phyloP scores from a whole-genome alignment of 176 grass and related monocot genomes.

The Rhynchospora pubera region DNA sequence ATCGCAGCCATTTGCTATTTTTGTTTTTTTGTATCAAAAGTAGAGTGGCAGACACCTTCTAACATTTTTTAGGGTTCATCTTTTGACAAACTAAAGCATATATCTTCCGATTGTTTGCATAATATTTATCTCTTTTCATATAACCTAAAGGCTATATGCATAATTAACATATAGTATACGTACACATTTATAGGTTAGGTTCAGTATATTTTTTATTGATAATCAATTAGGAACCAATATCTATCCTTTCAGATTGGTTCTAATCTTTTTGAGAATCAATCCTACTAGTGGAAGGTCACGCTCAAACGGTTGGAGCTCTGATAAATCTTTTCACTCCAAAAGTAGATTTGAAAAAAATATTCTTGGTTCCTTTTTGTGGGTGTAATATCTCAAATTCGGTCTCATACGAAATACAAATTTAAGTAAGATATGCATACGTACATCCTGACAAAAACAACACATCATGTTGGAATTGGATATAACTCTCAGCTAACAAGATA shows the following conservation, averaged over 20 bases:
- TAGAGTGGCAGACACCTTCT: not conserved
- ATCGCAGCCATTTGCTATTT: not conserved
- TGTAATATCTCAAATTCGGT: not conserved
- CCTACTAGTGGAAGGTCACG: not conserved
- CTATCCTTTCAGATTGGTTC: not conserved
- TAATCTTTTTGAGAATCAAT: not conserved
- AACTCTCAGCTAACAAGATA: not conserved
- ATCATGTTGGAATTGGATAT: too few species aligned
- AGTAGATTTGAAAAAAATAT: not conserved
- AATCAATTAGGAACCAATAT: not conserved
- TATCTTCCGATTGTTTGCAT: too few species aligned
- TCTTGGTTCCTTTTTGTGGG: not conserved
- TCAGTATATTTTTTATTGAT: not conserved
- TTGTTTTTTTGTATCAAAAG: not conserved
- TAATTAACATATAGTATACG: not conserved
- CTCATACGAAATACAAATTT: not conserved
- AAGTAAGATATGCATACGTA: not conserved
- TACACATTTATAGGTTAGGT: too few species aligned
- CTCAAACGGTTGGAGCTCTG: slow-evolving; percentile 6
- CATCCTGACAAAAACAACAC: not conserved
- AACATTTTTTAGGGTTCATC: too few species aligned
- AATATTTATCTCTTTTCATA: too few species aligned
- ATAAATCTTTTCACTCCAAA: slow-evolving; percentile 2
- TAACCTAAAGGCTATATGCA: not conserved
- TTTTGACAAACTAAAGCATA: too few species aligned